Evolutionary conservation across 148 eudicot species (phyloP).

Genomic region (Vaccinium macrocarpon): DNA sequence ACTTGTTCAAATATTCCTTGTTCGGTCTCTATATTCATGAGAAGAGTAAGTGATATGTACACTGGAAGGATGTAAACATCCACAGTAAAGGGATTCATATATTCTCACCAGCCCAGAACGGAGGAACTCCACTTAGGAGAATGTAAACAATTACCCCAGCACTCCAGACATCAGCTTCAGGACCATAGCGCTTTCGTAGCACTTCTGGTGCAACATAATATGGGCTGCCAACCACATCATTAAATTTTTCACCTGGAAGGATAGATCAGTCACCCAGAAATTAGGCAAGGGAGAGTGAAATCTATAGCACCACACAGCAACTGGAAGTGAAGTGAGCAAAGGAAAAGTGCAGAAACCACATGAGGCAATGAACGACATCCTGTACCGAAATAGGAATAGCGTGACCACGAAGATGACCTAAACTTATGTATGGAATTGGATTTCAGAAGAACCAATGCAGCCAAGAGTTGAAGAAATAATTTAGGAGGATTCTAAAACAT

Average conservation of each 20-base stretch:
- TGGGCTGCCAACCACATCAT: conserved; percentile 94
- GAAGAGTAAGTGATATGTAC: neutral
- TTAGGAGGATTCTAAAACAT: neutral
- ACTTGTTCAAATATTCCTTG: conserved; percentile 91
- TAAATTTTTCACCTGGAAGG: conserved; percentile 61
- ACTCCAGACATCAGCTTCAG: conserved; percentile 92
- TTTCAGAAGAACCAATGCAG: neutral
- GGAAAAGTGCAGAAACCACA: neutral
- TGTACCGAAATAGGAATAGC: neutral
- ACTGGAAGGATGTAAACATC: neutral
- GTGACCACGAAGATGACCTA: neutral
- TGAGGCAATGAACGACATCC: neutral
- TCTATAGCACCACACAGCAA: neutral
- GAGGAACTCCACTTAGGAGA: conserved; percentile 80
- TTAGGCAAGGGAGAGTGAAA: neutral
- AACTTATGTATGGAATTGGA: neutral
- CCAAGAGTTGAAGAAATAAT: conserved; percentile 4
- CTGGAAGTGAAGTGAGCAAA: neutral
- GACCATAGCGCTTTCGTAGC: conserved; percentile 70
- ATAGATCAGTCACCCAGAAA: neutral
- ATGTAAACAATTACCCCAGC: conserved; percentile 85
- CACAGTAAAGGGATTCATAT: neutral
- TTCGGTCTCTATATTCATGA: conserved; percentile 51
- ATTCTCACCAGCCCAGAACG: conserved; percentile 90
- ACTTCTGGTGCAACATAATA: conserved; percentile 94